Base-by-base conservation (phyloP, 352 stramenopile species). In the Pythium myriotylum region DNA sequence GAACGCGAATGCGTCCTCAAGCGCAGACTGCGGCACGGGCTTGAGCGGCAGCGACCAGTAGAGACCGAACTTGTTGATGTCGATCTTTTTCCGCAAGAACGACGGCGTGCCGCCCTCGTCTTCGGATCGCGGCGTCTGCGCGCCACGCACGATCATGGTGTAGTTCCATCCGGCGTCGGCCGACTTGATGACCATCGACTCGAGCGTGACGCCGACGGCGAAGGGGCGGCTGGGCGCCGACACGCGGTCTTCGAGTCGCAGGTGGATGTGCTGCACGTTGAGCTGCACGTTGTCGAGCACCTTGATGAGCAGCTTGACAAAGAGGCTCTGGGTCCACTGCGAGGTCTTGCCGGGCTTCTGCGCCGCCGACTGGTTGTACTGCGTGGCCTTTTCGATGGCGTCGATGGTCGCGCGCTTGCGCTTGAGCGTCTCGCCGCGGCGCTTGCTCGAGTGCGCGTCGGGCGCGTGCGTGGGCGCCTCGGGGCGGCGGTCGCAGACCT, bases 221-320 rank as follows among this genome's bases (percentile, higher is more conserved):
- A 81, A 92, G 8, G 81, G 74, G 2, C 61, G 65, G 10, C 22
- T 43, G 0, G 72, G 65, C 37, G 77, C 64, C n/a, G 81, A 92
- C 13, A 85, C 68, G 3, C 55, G 27, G 70, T 94, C 85, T 39
- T 94, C 85, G 42, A 94, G 61, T 0, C 85, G 68, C 40, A 92
- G 20, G 58, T 94, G 85, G 23, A 92, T 70, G 57, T 89, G 79
- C 63, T 91, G 83, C 24, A 94, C 72, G 17, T 90, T 78, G 2
- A 94, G 64, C 50, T 94, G 85, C 41, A 94, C 74, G n/a, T 94
- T 94, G 67, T 94, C 85, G 40, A 94, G 75, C 50, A 84, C 70
- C 49, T 94, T 94, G 29, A 88, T 76, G 17, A 92, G 61, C 52
- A 94, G 67, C 51, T 92, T 91, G 60, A 89, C 87, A 2, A 90